Conservation (phyloP, 805 yeast species). For the Lipomyces orientalis region DNA sequence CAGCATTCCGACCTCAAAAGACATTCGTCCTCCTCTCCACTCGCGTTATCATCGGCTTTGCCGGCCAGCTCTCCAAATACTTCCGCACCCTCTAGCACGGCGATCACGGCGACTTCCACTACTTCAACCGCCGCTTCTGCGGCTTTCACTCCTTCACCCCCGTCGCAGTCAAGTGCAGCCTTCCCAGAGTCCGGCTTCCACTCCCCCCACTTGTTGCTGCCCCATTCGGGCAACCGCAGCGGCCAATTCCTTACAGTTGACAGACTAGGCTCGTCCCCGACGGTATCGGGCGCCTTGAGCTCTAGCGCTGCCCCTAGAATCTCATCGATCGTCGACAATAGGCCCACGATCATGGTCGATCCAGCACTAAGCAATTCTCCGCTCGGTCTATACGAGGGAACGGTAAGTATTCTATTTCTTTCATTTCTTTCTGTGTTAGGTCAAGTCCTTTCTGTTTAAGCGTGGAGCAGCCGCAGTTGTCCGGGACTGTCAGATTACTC, state of each 20-base stretch:
- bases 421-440: background rate
- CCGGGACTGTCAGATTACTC: background rate
- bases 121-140: background rate
- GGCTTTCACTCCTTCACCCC: conserved; percentile 14
- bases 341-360: conserved; percentile 23
- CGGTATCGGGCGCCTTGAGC: background rate
- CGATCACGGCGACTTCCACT: conserved; percentile 4
- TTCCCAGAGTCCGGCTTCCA: conserved; percentile 15
- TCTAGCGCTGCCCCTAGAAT: background rate
- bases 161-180: conserved; percentile 7
- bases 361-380: conserved; percentile 21
- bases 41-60: conserved; percentile 6
- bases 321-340: conserved; percentile 4
- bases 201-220: conserved; percentile 10
- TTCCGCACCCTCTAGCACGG: conserved; percentile 2
- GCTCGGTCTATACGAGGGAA: conserved; percentile 24
- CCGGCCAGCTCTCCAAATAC: conserved; percentile 2
- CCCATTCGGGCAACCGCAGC: background rate
- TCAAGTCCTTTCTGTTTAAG: background rate
- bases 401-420: conserved; percentile 20
- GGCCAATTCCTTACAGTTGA: background rate
- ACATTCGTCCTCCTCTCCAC: conserved; percentile 4
- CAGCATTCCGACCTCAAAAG: conserved; percentile 9
- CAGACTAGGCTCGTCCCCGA: conserved; percentile 2
- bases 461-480: background rate